Base-by-base conservation (phyloP, 352 stramenopile species). In the Hyaloperonospora arabidopsidis region DNA sequence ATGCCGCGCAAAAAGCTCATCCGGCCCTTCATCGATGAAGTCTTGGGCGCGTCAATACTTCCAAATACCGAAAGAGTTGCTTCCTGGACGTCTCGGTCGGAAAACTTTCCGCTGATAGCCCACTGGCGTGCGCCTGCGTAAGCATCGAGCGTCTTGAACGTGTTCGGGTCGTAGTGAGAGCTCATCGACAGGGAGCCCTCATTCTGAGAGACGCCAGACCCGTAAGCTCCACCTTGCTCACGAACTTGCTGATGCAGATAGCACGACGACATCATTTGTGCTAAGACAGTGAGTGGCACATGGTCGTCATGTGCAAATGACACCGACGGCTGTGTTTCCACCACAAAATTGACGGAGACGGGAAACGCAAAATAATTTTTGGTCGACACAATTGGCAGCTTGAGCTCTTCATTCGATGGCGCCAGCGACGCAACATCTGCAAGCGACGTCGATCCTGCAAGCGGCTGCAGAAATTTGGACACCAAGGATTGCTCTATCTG, bases 131-230 rank as follows among this genome's bases (percentile, higher is more conserved):
- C 76, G 25, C 77, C 65, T 1, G 75, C 66, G 63, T 89, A 93
- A 11, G 78, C 80, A 4, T 85, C 68, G 15, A 93, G 69, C 48
- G 83, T 93, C 65, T 80, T 70, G 49, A 72, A 74, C 48, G 80
- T 91, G 70, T 93, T 88, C 8, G 83, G 83, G 47, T 93, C 83
- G 63, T 89, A 93, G 64, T 91, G 79, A 39, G 83, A 93, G 60
- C 71, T 87, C 60, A 93, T 71, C 28, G 76, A 72, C 56, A 93
- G 86, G n/a, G 76, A 72, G 13, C 83, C 83, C 62, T 93, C 83
- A 29, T 74, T 79, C 58, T 89, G 76, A 11, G 73, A 74, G 23
- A 86, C 80, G 11, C 69, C 70, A 38, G 73, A 83, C 48, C 83
- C 83, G 62, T 93, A 93, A 2, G 83, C 83, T 44, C 83, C 83